phyloP scores from a whole-genome alignment of 495 filamentous ascomycete species.

The Aspergillus panamensis region DNA sequence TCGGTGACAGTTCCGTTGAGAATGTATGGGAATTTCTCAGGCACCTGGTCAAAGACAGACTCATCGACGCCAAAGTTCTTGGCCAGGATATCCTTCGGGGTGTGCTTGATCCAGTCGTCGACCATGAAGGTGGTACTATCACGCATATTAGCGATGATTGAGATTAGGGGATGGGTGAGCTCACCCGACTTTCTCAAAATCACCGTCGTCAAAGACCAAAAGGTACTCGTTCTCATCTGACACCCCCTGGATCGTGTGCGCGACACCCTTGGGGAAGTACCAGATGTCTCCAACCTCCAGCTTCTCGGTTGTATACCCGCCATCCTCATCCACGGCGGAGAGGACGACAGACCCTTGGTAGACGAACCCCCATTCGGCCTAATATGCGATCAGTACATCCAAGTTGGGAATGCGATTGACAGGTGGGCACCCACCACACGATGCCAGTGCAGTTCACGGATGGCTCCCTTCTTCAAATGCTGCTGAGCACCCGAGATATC shows the following conservation, averaged over 20 bases:
- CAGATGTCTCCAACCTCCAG: constrained; percentile 60
- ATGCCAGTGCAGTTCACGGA: constrained; percentile 66
- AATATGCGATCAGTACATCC: background rate
- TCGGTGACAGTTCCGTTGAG: constrained; percentile 50
- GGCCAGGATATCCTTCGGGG: constrained; percentile 56
- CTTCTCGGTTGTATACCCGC: constrained; percentile 50
- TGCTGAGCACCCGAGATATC: constrained; percentile 62
- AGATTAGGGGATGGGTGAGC: background rate
- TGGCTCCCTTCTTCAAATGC: constrained; percentile 59
- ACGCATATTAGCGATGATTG: background rate
- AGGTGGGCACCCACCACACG: constrained; percentile 49
- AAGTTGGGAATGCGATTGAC: no score
- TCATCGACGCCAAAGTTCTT: constrained; percentile 61
- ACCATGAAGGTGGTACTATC: constrained; percentile 58
- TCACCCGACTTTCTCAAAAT: constrained; percentile 42
- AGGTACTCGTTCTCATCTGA: constrained; percentile 64
- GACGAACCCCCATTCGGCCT: constrained; percentile 66
- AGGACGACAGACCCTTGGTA: constrained; percentile 55
- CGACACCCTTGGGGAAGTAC: constrained; percentile 65
- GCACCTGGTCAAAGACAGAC: constrained; percentile 55
- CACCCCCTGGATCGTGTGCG: constrained; percentile 56
- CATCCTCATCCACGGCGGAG: constrained; percentile 58
- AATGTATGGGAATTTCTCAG: constrained; percentile 58
- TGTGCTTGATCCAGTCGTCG: constrained; percentile 62
- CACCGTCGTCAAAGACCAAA: constrained; percentile 62